These are phyloP conservation scores for Xylariaceae sp. DNA, from an alignment of 2,329 filamentous ascomycete species.

Conservation along the genomic window DNA sequence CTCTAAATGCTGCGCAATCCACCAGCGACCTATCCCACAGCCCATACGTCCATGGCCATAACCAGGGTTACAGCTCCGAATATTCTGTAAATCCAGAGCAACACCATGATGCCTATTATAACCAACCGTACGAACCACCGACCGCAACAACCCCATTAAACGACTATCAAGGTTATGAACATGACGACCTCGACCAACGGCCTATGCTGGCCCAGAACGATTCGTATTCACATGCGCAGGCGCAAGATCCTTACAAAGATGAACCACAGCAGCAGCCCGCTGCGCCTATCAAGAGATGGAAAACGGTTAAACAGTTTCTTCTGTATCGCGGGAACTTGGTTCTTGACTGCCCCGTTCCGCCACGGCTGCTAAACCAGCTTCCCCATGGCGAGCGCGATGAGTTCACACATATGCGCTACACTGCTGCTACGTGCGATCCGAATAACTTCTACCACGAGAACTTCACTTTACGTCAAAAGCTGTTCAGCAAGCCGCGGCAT, in stretches of 20 bases:
- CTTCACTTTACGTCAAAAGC: conserved; percentile 91
- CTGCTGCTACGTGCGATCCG: conserved; percentile 96
- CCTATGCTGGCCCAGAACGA: conserved; percentile 77
- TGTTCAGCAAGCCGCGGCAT: conserved; percentile 82
- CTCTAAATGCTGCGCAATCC: conserved; percentile 79
- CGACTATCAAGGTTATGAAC: conserved; percentile 69
- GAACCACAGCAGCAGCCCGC: conserved; percentile 51
- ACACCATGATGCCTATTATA: conserved; percentile 88
- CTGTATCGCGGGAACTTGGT: conserved; percentile 96
- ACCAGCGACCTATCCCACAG: conserved; percentile 56
- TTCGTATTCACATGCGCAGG: conserved; percentile 47
- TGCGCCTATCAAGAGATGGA: conserved; percentile 82
- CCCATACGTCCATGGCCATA: conserved; percentile 50
- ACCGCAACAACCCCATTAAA: conserved; percentile 64
- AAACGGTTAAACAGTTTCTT: conserved; percentile 98
- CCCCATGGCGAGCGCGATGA: conserved; percentile 92
- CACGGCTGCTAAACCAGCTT: conserved; percentile 83
- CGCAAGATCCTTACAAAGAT: conserved; percentile 54
- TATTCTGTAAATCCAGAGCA: conserved; percentile 82
- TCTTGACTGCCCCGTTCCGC: conserved; percentile 93
- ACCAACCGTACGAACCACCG: conserved; percentile 78
- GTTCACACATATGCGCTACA: conserved; percentile 95
- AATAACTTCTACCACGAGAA: conserved; percentile 89
- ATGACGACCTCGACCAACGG: conserved; percentile 73
- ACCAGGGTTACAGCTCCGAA: conserved; percentile 63